Base-by-base conservation (phyloP, 129 eudicot genomes). In the Logfia minima region DNA sequence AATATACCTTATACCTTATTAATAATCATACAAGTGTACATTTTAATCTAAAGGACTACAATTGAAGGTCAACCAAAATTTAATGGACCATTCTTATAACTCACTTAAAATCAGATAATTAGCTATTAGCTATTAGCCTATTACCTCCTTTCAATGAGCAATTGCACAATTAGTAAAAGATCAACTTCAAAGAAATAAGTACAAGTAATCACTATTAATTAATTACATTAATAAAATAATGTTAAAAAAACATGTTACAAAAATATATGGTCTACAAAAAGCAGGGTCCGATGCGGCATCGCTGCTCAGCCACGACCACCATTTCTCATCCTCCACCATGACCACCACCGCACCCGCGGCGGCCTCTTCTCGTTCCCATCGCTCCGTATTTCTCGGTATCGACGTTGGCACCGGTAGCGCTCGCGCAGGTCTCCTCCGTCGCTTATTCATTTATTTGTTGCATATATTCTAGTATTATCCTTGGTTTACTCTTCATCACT, bases 321-420 rank as follows among this genome's bases (percentile, higher is more conserved):
- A 79, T 45, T 14, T 14, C 18, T 45, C 53, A 45, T 45, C 18
- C 18, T 45, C 86, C 88, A 32, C 77, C 68, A 79, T 84, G 72
- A 81, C 79, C 68, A 83, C 79, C 77, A 82, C 85, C 86, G 69
- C 82, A 60, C 26, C 87, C 67, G 22, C 82, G 32, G 45, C 87
- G 60, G 60, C 85, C 62, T 66, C 83, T 58, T 23, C 77, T 65
- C 63, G 72, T 11, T 72, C 82, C 10, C 77, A 11, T 73, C 87
- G 93, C 14, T 71, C 94, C 24, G 79, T 95, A 39, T 89, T 75
- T 74, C 97, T 95, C 75, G 99, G 99, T 78, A 80, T 95, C 76
- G 99, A 95, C 77, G 99, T 95, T 7, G 99, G 99, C 74, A 95
- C 99, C 35, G 99, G 97, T 39, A 95, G 97, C 88, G 96, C 99